A percentile compares a stretch with the other conserved stretches of the same genome.
Conservation (phyloP, 2,329 filamentous ascomycete genomes). For the Ophiostoma fasciatum region DNA sequence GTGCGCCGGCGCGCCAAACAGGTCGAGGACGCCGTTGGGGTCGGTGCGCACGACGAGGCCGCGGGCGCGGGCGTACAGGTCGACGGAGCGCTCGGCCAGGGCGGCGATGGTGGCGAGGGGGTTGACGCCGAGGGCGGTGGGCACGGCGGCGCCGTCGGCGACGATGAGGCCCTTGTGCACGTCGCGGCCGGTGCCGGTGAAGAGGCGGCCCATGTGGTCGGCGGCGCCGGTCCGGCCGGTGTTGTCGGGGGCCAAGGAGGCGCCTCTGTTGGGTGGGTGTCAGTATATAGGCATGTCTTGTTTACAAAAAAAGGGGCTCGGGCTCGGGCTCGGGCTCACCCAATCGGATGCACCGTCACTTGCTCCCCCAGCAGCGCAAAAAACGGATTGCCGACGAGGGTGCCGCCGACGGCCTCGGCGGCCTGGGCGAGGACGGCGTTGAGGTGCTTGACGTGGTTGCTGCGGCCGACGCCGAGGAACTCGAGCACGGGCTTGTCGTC, state of each 20-base stretch:
- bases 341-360: constrained; percentile 52
- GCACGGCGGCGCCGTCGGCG: constrained; percentile 46
- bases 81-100: constrained; percentile 48
- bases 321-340: no score
- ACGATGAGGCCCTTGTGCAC: constrained; percentile 44
- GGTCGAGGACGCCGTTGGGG: constrained; percentile 33
- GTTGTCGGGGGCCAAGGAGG: constrained; percentile 45
- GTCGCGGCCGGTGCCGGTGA: constrained; percentile 34
- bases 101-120: constrained; percentile 56
- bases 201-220: constrained; percentile 46
- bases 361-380: constrained; percentile 39
- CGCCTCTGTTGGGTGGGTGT: constrained; percentile 30
- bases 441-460: constrained; percentile 37
- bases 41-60: constrained; percentile 29
- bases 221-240: constrained; percentile 42
- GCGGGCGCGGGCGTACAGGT: constrained; percentile 28
- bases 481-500: constrained; percentile 44
- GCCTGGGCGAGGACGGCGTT: constrained; percentile 37
- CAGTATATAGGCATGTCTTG: background rate
- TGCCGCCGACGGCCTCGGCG: constrained; percentile 43
- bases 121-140: constrained; percentile 48
- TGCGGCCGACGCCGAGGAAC: constrained; percentile 43
- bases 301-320: no score
- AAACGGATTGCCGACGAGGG: constrained; percentile 43
- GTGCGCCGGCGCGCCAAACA: constrained; percentile 37